A percentile compares a stretch with the other conserved stretches of the same genome.
These are phyloP conservation scores for Lachancea cidri DNA, from an alignment of 805 yeast genomes.

Conservation along the genomic window DNA sequence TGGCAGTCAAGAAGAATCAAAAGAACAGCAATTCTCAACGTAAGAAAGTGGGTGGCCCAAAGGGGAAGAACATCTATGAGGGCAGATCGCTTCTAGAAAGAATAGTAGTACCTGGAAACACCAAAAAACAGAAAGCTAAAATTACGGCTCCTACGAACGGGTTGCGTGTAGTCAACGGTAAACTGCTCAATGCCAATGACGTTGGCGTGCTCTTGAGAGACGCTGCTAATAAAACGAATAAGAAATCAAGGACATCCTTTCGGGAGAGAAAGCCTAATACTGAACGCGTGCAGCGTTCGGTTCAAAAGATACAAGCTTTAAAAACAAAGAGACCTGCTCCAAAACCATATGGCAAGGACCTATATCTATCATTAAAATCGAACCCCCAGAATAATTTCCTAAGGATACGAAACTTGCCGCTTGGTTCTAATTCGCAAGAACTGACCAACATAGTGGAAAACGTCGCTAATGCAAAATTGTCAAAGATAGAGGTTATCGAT, in stretches of 20 bases:
- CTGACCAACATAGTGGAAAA: conserved; percentile 21
- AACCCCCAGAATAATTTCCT: conserved; percentile 13
- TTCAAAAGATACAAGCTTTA: conserved; percentile 3
- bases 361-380: conserved; percentile 21
- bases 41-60: background rate
- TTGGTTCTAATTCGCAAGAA: conserved; percentile 26
- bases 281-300: background rate
- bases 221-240: conserved; percentile 9
- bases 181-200: conserved; percentile 24
- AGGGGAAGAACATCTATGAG: background rate
- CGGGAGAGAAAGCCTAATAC: background rate
- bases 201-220: conserved; percentile 20
- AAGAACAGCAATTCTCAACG: background rate
- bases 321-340: conserved; percentile 1
- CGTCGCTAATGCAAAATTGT: conserved; percentile 16
- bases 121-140: background rate
- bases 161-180: conserved; percentile 25
- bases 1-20: conserved; percentile 1
- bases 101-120: background rate
- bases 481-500: conserved; percentile 30
- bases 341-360: conserved; percentile 10
- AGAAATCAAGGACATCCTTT: background rate
- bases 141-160: conserved; percentile 11
- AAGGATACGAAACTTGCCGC: conserved; percentile 20
- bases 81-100: conserved; percentile 5